Base-by-base conservation (phyloP, 805 yeast genomes). In the Saccharomycopsis amapae region DNA sequence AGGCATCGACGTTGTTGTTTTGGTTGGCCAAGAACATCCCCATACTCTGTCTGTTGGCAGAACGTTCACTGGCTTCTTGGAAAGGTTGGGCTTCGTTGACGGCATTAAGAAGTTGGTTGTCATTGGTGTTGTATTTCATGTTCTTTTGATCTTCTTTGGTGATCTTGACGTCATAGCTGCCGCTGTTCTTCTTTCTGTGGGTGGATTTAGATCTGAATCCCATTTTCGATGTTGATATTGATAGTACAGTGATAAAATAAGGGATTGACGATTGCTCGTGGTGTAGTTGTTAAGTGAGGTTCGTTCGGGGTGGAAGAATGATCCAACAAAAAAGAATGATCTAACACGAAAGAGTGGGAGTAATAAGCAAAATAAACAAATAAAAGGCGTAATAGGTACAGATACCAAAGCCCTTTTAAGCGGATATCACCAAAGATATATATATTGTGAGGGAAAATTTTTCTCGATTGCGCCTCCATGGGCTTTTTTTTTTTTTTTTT, bases 51-150 rank as follows among this genome's bases (percentile, higher is more conserved):
- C 62, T 62, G 58, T 57, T 60, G 53, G 55, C 58, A 49, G 50
- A 65, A 52, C 62, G 66, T 46, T 63, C 66, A 28, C 65, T 68
- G 31, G 70, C 67, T 59, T 75, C 76, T 65, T 93, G 96, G 61
- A 86, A 93, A 6, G 98, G 98, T 68, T 93, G 97, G 6, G 83
- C 90, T 64, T 90, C 97, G 59, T 84, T 88, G 38, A 93, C 94
- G 2, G 98, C 98, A 31, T 82, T 74, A 52, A 93, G 68, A 49
- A 93, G 81, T n/a, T 96, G 97, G 65, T 88, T 97, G 55, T 83
- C 52, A 18, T 33, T 34, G 9, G 53, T n/a, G 13, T 38, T 31
- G 38, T 23, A 41, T 37, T 51, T 51, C 42, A 44, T 30, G 33
- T 43, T 48, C 28, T 45, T 43, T 28, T 48, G 28, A 36, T 51